Evolutionary conservation across 2,329 filamentous ascomycete genomes (phyloP).

Genomic region (Keithomyces neogunnii): DNA sequence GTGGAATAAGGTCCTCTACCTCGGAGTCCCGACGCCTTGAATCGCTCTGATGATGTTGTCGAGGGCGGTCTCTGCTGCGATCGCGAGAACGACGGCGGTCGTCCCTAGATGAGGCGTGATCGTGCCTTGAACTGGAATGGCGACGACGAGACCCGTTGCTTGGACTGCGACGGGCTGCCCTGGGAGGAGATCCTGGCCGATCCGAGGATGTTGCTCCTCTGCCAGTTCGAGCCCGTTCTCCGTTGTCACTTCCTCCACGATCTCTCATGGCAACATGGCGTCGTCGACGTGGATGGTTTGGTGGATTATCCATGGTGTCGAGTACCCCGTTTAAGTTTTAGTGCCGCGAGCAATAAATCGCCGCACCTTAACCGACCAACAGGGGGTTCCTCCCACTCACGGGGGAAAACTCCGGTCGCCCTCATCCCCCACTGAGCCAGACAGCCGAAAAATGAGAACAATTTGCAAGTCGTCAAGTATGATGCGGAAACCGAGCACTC

Average conservation of each 20-base stretch:
- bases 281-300: slow-evolving; percentile 25
- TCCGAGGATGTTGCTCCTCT: slow-evolving; percentile 24
- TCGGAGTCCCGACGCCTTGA: slow-evolving; percentile 19
- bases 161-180: slow-evolving; percentile 21
- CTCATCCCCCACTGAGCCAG: background rate
- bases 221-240: slow-evolving; percentile 27
- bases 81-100: slow-evolving; percentile 30
- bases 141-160: slow-evolving; percentile 22
- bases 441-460: background rate
- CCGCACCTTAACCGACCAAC: slow-evolving; percentile 29
- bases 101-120: slow-evolving; percentile 21
- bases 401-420: too few relatives aligned
- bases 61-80: slow-evolving; percentile 25
- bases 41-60: slow-evolving; percentile 17
- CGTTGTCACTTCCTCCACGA: slow-evolving; percentile 25
- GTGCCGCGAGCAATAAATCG: slow-evolving; percentile 25
- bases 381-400: slow-evolving; percentile 1
- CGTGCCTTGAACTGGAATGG: slow-evolving; percentile 18
- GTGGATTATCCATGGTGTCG: slow-evolving; percentile 19
- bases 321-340: slow-evolving; percentile 29
- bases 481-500: background rate
- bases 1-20: slow-evolving; percentile 29
- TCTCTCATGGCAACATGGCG: slow-evolving; percentile 34
- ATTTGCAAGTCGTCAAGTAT: background rate
- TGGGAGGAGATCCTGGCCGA: slow-evolving; percentile 23